Evolutionary conservation across 345 rosid genomes (phyloP).

Genomic region (Camelina hispida): DNA sequence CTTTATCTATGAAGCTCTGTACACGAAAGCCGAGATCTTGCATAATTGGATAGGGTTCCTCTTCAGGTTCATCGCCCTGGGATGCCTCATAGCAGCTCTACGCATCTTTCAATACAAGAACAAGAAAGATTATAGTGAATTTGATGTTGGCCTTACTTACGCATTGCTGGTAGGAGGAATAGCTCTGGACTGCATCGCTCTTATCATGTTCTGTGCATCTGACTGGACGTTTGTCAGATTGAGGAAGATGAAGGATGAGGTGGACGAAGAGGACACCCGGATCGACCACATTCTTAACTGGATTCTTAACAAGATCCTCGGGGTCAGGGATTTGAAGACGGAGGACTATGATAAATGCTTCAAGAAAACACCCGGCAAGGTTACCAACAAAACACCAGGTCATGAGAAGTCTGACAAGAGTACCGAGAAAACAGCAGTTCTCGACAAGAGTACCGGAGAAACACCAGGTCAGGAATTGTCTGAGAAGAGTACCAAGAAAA

Average conservation of each 20-base stretch:
- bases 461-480: too few species aligned
- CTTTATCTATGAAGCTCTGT: constrained; percentile 50
- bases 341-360: not conserved
- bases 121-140: not conserved
- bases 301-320: constrained; percentile 39
- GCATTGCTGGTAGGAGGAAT: constrained; percentile 46
- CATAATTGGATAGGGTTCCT: constrained; percentile 27
- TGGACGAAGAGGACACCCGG: not conserved
- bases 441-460: not conserved
- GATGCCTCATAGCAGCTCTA: constrained; percentile 30
- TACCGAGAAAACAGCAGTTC: not conserved
- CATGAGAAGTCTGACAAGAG: not conserved
- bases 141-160: constrained; percentile 47
- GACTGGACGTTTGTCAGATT: constrained; percentile 58
- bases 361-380: not conserved
- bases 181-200: constrained; percentile 45
- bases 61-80: constrained; percentile 29
- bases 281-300: not conserved
- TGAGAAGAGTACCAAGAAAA: not conserved
- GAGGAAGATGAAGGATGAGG: constrained; percentile 27
- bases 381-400: not conserved
- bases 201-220: constrained; percentile 57
- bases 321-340: constrained; percentile 23
- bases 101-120: constrained; percentile 23
- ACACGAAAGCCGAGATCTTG: constrained; percentile 45